Evolutionary conservation across 2,329 filamentous ascomycete species (phyloP).

Genomic region (Aphanocladium album): DNA sequence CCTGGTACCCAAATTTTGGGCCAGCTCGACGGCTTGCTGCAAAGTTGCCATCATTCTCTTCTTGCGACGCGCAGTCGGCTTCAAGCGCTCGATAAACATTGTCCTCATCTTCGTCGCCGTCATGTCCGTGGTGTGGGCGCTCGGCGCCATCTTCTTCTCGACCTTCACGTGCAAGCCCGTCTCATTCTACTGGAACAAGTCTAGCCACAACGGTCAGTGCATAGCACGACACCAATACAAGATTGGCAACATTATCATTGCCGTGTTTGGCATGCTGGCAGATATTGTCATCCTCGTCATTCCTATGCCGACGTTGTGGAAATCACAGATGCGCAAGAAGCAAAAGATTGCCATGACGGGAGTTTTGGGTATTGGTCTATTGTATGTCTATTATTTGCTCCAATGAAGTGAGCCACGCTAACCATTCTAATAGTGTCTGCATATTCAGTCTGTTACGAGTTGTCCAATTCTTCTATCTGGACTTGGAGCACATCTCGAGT

Average conservation of each 20-base stretch:
- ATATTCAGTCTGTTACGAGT: conserved; percentile 8
- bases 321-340: conserved; percentile 1
- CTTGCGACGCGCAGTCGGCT: conserved; percentile 8
- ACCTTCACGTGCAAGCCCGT: conserved; percentile 11
- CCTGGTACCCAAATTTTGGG: conserved; percentile 11
- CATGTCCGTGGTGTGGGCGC: neutral
- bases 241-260: conserved; percentile 1
- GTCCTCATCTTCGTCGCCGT: neutral
- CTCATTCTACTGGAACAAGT: conserved; percentile 13
- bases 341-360: conserved; percentile 11
- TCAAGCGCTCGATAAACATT: conserved; percentile 1
- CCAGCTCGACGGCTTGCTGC: conserved; percentile 9
- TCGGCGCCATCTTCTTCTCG: conserved; percentile 5
- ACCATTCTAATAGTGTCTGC: conserved; percentile 6
- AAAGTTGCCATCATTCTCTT: conserved; percentile 13
- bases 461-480: conserved; percentile 10
- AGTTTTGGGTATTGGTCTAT: conserved; percentile 10
- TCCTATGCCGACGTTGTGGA: conserved; percentile 10
- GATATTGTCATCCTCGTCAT: conserved; percentile 8
- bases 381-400: neutral
- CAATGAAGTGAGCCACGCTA: neutral
- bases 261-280: neutral
- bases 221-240: neutral
- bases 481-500: conserved; percentile 10
- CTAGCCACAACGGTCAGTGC: conserved; percentile 4